These are phyloP conservation scores for Claviceps fusiformis DNA, from an alignment of 2,329 filamentous ascomycete species.

Conservation along the genomic window DNA sequence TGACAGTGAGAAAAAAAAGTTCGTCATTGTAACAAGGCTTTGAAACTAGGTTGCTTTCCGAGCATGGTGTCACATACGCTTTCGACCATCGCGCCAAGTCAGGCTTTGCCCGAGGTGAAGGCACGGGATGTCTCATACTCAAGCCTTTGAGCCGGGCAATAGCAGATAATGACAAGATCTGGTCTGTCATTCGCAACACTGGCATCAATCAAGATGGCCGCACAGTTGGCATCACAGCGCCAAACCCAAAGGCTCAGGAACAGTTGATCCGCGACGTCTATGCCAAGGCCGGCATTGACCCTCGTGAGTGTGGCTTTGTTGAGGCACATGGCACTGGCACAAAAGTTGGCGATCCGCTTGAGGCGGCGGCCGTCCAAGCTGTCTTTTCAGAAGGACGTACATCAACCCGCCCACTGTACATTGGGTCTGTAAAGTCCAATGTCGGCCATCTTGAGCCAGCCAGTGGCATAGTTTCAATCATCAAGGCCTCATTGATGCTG, in stretches of 20 bases:
- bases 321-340: slow-evolving; percentile 46
- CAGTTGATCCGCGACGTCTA: slow-evolving; percentile 26
- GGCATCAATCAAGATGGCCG: slow-evolving; percentile 43
- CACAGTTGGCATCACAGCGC: slow-evolving; percentile 34
- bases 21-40: neutral
- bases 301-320: slow-evolving; percentile 19
- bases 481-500: slow-evolving; percentile 37
- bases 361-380: slow-evolving; percentile 32
- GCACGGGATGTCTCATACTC: slow-evolving; percentile 39
- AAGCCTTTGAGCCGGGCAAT: slow-evolving; percentile 43
- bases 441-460: slow-evolving; percentile 38
- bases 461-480: slow-evolving; percentile 33
- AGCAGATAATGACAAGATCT: slow-evolving; percentile 39
- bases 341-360: slow-evolving; percentile 39
- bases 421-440: slow-evolving; percentile 37
- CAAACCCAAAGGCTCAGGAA: slow-evolving; percentile 34
- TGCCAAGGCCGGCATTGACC: slow-evolving; percentile 14
- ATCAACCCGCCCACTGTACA: slow-evolving; percentile 25
- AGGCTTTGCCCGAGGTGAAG: slow-evolving; percentile 50
- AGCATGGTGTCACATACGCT: slow-evolving; percentile 25
- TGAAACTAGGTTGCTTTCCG: neutral
- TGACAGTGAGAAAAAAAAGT: neutral
- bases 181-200: slow-evolving; percentile 35
- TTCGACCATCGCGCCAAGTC: slow-evolving; percentile 14
- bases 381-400: slow-evolving; percentile 27